Conservation (phyloP, 2,329 filamentous ascomycete species). For the Diaporthe eres region DNA sequence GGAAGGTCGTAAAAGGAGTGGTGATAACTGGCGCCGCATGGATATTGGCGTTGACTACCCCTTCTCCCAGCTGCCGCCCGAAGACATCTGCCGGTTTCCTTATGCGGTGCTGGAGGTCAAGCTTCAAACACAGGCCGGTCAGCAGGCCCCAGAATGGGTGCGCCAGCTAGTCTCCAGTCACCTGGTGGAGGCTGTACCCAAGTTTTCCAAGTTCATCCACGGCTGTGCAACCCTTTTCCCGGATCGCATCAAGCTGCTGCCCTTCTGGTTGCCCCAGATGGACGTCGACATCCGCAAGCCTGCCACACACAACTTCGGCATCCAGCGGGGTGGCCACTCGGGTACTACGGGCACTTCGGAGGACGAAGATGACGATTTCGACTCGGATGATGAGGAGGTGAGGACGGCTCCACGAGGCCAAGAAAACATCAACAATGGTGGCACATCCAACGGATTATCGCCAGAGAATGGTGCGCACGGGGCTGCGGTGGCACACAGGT, state of each 20-base stretch:
- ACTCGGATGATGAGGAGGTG: conserved; percentile 75
- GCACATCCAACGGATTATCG: conserved; percentile 43
- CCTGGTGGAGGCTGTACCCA: conserved; percentile 97
- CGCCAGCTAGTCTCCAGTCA: conserved; percentile 93
- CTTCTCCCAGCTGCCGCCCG: conserved; percentile 87
- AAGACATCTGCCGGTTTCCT: conserved; percentile 91
- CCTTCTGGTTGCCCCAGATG: conserved; percentile 99
- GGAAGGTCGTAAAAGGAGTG: conserved; percentile 81
- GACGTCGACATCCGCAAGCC: conserved; percentile 97
- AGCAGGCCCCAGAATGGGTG: conserved; percentile 97
- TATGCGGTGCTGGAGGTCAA: conserved; percentile 98
- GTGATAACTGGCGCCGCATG: conserved; percentile 95
- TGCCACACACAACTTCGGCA: conserved; percentile 88
- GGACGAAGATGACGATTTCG: conserved; percentile 78
- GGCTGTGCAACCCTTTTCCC: conserved; percentile 91
- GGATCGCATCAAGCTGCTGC: conserved; percentile 87
- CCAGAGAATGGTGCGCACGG: conserved; percentile 56
- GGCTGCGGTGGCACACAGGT: conserved; percentile 46
- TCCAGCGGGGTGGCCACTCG: conserved; percentile 82
- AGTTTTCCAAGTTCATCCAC: conserved; percentile 99
- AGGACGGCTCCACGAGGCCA: conserved; percentile 38
- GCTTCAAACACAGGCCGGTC: conserved; percentile 94
- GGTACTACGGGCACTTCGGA: conserved; percentile 84
- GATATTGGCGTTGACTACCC: conserved; percentile 98
- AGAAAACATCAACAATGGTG: conserved; percentile 29